These are phyloP conservation scores for Didymella pomorum DNA, from an alignment of 2,329 filamentous ascomycete species.

Conservation along the genomic window DNA sequence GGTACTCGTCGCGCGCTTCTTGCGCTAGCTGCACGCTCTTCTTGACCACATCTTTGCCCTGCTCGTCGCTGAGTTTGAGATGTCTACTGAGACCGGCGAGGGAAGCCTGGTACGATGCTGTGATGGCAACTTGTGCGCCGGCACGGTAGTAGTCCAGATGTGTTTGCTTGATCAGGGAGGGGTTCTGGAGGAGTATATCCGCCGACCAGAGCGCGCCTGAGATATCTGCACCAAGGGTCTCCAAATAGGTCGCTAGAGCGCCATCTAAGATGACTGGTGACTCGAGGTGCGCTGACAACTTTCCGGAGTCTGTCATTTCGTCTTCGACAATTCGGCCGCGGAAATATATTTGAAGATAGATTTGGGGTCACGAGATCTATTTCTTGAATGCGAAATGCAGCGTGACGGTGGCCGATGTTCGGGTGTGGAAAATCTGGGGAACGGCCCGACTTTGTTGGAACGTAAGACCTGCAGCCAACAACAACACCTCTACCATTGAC, in stretches of 20 bases:
- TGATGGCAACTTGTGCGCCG: slow-evolving; percentile 58
- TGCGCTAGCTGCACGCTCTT: slow-evolving; percentile 54
- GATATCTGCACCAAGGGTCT: slow-evolving; percentile 54
- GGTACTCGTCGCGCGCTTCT: slow-evolving; percentile 48
- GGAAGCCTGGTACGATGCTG: slow-evolving; percentile 59
- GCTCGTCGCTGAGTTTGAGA: slow-evolving; percentile 41
- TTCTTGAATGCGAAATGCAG: slow-evolving; percentile 4
- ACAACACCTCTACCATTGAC: neutral
- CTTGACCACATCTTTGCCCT: slow-evolving; percentile 49
- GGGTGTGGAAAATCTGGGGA: slow-evolving; percentile 15
- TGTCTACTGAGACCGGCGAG: slow-evolving; percentile 52
- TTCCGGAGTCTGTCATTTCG: slow-evolving; percentile 7
- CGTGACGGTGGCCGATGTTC: slow-evolving; percentile 16
- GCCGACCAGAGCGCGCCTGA: slow-evolving; percentile 57
- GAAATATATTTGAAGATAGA: neutral
- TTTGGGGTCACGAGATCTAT: neutral
- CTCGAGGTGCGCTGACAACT: slow-evolving; percentile 31
- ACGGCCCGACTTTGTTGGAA: slow-evolving; percentile 9
- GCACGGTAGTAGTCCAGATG: slow-evolving; percentile 56
- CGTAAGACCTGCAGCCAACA: neutral
- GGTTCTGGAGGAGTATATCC: slow-evolving; percentile 51
- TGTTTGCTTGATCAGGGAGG: slow-evolving; percentile 53
- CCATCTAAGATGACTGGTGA: slow-evolving; percentile 55
- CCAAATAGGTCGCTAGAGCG: slow-evolving; percentile 58
- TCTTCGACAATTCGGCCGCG: neutral